Evolutionary conservation across 1,284 basidiomycete genomes (phyloP).

Genomic region (Erythrobasidium hasegawianum): DNA sequence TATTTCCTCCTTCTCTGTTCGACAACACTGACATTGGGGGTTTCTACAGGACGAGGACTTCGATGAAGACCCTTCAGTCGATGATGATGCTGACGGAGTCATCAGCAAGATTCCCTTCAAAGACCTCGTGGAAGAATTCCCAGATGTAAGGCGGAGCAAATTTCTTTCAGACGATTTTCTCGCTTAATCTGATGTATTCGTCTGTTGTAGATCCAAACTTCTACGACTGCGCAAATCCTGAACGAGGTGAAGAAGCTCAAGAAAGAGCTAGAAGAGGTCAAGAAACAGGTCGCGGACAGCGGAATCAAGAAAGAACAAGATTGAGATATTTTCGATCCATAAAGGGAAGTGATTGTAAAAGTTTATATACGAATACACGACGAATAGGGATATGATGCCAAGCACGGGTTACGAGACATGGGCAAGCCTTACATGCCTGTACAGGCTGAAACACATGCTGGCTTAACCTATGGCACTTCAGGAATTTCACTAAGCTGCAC

Average conservation of each 20-base stretch:
- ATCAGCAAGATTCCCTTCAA: constrained; percentile 73
- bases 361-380: too few relatives aligned
- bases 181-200: too few relatives aligned
- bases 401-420: too few relatives aligned
- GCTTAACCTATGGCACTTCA: too few relatives aligned
- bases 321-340: too few relatives aligned
- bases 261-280: constrained; percentile 30
- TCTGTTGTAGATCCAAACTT: constrained; percentile 14
- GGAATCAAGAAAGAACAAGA: constrained; percentile 34
- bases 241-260: constrained; percentile 34
- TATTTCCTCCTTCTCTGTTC: background rate
- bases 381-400: too few relatives aligned
- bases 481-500: too few relatives aligned
- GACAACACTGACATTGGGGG: constrained; percentile 33
- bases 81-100: constrained; percentile 58
- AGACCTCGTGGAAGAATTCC: constrained; percentile 70
- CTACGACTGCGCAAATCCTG: constrained; percentile 24
- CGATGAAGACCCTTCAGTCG: constrained; percentile 66
- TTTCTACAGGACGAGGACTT: constrained; percentile 54
- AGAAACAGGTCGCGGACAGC: constrained; percentile 26
- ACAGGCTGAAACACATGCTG: too few relatives aligned
- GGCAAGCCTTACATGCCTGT: too few relatives aligned
- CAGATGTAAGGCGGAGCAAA: constrained; percentile 55
- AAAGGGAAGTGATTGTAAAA: too few relatives aligned
- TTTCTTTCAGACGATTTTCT: background rate